Evolutionary conservation across 192 early-diverging fungal genomes (phyloP).

Genomic region (Backusella tuberculispora): DNA sequence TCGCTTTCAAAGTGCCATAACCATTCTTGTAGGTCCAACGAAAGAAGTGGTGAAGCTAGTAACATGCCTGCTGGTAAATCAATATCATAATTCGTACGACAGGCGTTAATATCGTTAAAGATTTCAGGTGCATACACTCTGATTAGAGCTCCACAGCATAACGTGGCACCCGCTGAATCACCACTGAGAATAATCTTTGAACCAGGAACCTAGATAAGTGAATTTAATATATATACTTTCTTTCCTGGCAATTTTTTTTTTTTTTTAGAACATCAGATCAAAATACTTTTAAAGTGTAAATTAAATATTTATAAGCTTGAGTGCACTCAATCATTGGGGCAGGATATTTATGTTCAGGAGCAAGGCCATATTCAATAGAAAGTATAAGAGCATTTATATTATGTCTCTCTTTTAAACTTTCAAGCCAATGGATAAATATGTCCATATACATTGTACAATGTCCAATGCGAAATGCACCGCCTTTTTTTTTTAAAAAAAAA

Average conservation of each 20-base stretch:
- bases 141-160: conserved; percentile 32
- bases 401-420: conserved; percentile 31
- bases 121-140: conserved; percentile 26
- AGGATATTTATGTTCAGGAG: conserved; percentile 36
- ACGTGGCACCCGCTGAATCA: conserved; percentile 37
- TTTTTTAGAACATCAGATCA: background rate
- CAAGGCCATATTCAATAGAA: conserved; percentile 38
- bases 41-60: conserved; percentile 34
- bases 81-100: background rate
- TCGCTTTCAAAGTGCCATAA: conserved; percentile 33
- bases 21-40: conserved; percentile 12
- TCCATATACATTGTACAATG: conserved; percentile 38
- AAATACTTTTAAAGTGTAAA: conserved; percentile 20
- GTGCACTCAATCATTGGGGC: conserved; percentile 25
- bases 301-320: conserved; percentile 34
- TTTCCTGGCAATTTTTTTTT: conserved; percentile 16
- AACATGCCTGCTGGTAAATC: conserved; percentile 32
- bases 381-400: conserved; percentile 34
- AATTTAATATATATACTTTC: conserved; percentile 1
- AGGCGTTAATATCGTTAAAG: background rate
- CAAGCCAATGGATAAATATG: conserved; percentile 32
- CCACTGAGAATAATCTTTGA: conserved; percentile 30
- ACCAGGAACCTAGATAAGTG: conserved; percentile 13
- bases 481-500: conserved; percentile 13
- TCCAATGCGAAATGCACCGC: conserved; percentile 40